Conservation (phyloP, 345 rosid species). For the Citrus medica region DNA sequence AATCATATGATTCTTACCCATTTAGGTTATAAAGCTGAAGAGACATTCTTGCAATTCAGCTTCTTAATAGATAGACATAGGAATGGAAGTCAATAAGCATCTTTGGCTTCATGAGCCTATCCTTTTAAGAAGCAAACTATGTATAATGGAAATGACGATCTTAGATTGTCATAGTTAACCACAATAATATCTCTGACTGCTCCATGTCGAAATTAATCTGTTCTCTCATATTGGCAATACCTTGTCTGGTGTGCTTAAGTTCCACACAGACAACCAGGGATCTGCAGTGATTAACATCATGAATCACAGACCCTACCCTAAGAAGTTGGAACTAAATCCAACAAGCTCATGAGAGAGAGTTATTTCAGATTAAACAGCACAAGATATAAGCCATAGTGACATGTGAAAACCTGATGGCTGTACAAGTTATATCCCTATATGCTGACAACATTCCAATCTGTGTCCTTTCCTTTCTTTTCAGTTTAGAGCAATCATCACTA, state of each 20-base stretch:
- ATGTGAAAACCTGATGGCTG: background rate
- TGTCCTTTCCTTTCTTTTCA: background rate
- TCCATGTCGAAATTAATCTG: background rate
- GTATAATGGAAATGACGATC: background rate
- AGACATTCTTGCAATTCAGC: background rate
- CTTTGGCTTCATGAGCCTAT: background rate
- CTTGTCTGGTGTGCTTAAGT: background rate
- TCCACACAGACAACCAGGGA: background rate
- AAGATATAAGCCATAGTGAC: background rate
- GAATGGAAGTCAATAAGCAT: background rate
- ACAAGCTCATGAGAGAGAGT: background rate
- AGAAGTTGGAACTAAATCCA: background rate
- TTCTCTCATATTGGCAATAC: background rate
- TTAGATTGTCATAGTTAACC: background rate
- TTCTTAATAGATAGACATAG: background rate
- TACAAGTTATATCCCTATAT: background rate
- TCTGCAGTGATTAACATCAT: background rate
- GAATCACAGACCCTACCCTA: background rate
- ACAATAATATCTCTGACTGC: background rate
- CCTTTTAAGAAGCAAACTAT: background rate
- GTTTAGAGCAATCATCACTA: background rate
- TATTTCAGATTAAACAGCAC: background rate
- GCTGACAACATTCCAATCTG: background rate
- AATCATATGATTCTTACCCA: background rate
- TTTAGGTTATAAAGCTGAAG: background rate